A percentile compares a stretch with the other conserved stretches of the same genome.
phyloP scores from a whole-genome alignment of 75 land plant species.

The Picea glauca region DNA sequence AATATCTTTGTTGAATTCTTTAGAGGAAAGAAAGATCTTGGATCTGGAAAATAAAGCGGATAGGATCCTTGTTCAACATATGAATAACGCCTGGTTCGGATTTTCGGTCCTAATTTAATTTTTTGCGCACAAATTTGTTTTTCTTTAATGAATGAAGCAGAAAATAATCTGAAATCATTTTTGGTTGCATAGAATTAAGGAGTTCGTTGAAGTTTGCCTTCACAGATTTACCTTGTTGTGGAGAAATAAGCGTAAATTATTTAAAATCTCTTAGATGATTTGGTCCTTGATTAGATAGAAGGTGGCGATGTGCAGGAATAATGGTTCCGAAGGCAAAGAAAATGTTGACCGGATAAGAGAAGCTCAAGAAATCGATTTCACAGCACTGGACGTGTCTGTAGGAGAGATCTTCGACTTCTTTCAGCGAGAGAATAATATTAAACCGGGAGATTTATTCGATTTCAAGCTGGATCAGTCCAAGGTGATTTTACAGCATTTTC shows the following conservation, averaged over 20 bases:
- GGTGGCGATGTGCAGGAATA: not conserved
- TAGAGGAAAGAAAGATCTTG: slow-evolving; percentile 8
- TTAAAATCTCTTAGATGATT: no score
- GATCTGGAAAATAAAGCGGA: slow-evolving; percentile 12
- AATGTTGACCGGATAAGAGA: no score
- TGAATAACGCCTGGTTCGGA: slow-evolving; percentile 13
- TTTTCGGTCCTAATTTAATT: not conserved
- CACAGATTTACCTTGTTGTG: no score
- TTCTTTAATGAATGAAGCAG: no score
- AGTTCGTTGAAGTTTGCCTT: not conserved
- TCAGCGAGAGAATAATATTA: slow-evolving; percentile 1
- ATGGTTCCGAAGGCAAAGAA: not conserved
- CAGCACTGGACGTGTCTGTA: not conserved
- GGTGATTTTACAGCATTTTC: not conserved
- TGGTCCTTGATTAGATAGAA: no score
- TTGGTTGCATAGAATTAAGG: not conserved
- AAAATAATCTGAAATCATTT: not conserved
- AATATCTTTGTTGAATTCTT: not conserved
- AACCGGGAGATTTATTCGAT: not conserved
- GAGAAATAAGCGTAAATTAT: no score
- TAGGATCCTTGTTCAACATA: slow-evolving; percentile 7
- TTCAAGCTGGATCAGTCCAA: not conserved
- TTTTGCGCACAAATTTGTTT: no score
- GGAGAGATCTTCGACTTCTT: not conserved
- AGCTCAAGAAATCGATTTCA: not conserved